Evolutionary conservation across 352 stramenopile species (phyloP), one percentile per base, ranked within the genome.

Genomic region (Phytophthora syringae): DNA sequence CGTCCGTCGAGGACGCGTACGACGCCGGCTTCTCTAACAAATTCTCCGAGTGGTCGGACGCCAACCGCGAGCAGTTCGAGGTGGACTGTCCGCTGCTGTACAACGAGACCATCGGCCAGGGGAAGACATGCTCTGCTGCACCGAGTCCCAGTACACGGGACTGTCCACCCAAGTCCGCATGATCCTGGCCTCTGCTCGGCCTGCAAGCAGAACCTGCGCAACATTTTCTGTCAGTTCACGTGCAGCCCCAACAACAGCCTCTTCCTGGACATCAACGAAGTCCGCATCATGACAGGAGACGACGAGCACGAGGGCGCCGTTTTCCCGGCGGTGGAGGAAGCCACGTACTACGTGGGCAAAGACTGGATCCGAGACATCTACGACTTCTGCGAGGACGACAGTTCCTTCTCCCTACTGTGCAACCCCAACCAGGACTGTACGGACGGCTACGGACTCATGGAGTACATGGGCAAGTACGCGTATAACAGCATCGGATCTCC

Each of bases 351-450:
- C 53, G 81, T 88, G 15, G 77, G 81, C 28, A 75, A 73, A 22
- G 79, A 90, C 67, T 86, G 70, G 77, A 72, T 87, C 24, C 81
- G 81, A 10, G 81, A 90, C 53, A 70, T 90, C 11, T 90, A 90
- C 50, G 79, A 88, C 54, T 88, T 77, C 47, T 88, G 76, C 24
- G 61, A 85, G 50, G 79, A 72, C 39, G 81, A 90, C 67, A 79
- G 60, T 42, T 81, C 70, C 32, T 90, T 84, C 52, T 82, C 76
- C 24, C 34, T 87, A 15, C 43, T 90, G 59, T 90, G 81, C 48
- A 83, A 82, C 58, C 74, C 77, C 1, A 81, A 83, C 25, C 60
- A 81, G 42, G 68, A 84, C 57, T 90, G 81, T 44, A 67, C 55
- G 5, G 77, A 86, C 27, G 81, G 81, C 25, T 80, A 76, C 28